These are phyloP conservation scores for Mycocentrospora acerina DNA, from an alignment of 2,329 filamentous ascomycete species.

Conservation along the genomic window DNA sequence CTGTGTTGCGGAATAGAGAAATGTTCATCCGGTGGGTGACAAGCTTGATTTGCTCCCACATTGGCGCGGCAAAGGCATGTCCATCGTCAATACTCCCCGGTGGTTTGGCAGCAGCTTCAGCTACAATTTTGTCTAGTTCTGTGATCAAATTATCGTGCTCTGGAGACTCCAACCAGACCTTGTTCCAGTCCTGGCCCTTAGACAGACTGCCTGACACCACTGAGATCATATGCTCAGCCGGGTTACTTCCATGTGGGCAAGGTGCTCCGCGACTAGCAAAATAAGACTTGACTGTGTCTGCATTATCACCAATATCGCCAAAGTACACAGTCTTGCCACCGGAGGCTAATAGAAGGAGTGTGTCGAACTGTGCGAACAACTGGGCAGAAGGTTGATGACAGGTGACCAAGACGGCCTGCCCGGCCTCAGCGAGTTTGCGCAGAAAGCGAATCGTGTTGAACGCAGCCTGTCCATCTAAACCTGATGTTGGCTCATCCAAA, in stretches of 20 bases:
- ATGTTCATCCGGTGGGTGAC: conserved; percentile 26
- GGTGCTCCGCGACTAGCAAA: conserved; percentile 55
- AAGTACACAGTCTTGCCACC: conserved; percentile 81
- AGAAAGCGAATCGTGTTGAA: conserved; percentile 74
- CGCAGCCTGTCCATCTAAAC: conserved; percentile 67
- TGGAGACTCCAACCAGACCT: conserved; percentile 41
- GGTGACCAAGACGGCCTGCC: conserved; percentile 81
- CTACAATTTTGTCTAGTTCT: conserved; percentile 42
- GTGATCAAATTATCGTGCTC: conserved; percentile 34
- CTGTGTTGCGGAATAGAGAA: conserved; percentile 24
- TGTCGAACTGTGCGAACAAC: conserved; percentile 80
- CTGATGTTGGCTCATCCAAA: conserved; percentile 72
- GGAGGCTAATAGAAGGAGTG: conserved; percentile 70
- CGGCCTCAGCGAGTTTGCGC: conserved; percentile 69
- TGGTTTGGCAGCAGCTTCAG: conserved; percentile 40
- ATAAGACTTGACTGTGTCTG: conserved; percentile 62
- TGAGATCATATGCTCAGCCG: conserved; percentile 77
- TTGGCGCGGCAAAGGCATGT: conserved; percentile 32
- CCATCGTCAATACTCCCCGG: conserved; percentile 43
- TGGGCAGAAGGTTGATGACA: conserved; percentile 83
- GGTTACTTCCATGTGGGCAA: conserved; percentile 52
- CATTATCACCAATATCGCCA: conserved; percentile 74
- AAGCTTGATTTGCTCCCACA: conserved; percentile 28
- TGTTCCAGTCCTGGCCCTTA: conserved; percentile 38
- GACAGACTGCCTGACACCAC: conserved; percentile 56